Evolutionary conservation across 148 eudicot genomes (phyloP), one percentile per base, ranked within the genome.

Genomic region (Silene latifolia): DNA sequence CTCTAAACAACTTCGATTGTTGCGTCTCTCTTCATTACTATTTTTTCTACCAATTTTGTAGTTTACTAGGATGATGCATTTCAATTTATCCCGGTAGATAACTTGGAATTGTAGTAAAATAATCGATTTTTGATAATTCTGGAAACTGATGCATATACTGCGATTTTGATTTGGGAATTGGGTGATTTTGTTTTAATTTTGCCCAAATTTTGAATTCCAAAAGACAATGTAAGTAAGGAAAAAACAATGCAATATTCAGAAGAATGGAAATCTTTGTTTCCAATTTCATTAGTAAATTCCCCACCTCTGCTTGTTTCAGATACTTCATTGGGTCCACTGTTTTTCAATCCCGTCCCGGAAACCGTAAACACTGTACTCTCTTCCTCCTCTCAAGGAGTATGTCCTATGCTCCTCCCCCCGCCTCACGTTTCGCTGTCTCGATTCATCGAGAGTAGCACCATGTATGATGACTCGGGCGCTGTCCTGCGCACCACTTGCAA

Each of bases 341-440:
- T 57, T 44, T 80, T 80, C 73, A 80, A 80, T 69, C 82, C 82
- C 6, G 10, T 71, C 6, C 79, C 67, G 3, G 60, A 58, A 62
- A 64, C 82, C 20, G 18, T 59, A 5, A 56, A 44, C 17, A 46
- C 24, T 42, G 20, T 78, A 14, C 60, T 56, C 67, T 72, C 76
- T 17, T 77, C 63, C 7, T 69, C 72, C 35, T 19, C 63, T 57
- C 76, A 75, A 13, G 71, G n/a, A n/a, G n/a, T 74, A 14, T 67
- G 72, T 32, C 76, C 67, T 14, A 9, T 76, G 24, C 72, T 87
- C 42, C 82, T 86, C 67, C 88, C 90, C 59, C 90, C 86, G 20
- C 87, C 94, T 4, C 13, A 17, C 21, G 82, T 92, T 25, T 78
- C 90, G 19, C 83, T 88, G 63, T 39, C 86, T 7, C 74, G 86